Evolutionary conservation across 1,139 yeast species (phyloP).

Genomic region (Hemisphaericaspora subhashii): DNA sequence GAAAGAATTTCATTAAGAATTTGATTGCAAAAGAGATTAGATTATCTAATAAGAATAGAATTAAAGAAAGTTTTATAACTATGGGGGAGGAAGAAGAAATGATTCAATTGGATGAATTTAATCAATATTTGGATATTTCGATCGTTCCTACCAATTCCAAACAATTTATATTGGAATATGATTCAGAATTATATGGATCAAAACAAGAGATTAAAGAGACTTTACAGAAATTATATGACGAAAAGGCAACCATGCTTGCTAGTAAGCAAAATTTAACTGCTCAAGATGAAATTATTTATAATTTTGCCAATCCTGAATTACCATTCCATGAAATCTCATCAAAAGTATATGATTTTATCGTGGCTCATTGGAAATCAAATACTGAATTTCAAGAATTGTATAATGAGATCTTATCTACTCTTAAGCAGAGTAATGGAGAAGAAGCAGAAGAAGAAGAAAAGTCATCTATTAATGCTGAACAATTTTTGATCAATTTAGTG

Average conservation of each 20-base stretch:
- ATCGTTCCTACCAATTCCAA: conserved; percentile 28
- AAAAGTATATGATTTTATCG: conserved; percentile 43
- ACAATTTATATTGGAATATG: conserved; percentile 35
- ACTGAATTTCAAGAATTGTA: conserved; percentile 38
- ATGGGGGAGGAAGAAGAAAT: conserved; percentile 22
- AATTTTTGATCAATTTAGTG: conserved; percentile 57
- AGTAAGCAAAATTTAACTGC: conserved; percentile 32
- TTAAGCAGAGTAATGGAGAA: too few species aligned
- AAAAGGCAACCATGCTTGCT: conserved; percentile 30
- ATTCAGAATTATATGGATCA: conserved; percentile 37
- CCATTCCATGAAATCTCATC: conserved; percentile 40
- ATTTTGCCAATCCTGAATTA: conserved; percentile 36
- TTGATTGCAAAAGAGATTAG: conserved; percentile 82
- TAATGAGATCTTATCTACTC: conserved; percentile 24
- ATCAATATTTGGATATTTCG: conserved; percentile 55
- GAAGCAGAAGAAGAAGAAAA: conserved; percentile 14
- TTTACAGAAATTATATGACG: conserved; percentile 28
- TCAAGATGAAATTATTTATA: conserved; percentile 43
- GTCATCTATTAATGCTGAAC: conserved; percentile 30
- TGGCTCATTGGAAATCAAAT: conserved; percentile 44
- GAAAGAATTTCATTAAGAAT: conserved; percentile 70
- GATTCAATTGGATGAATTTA: conserved; percentile 54
- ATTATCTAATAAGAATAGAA: conserved; percentile 66
- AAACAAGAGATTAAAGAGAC: conserved; percentile 26
- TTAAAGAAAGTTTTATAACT: conserved; percentile 72